Conservation (phyloP, 179 eudicot species). For the Nepenthes alata region DNA sequence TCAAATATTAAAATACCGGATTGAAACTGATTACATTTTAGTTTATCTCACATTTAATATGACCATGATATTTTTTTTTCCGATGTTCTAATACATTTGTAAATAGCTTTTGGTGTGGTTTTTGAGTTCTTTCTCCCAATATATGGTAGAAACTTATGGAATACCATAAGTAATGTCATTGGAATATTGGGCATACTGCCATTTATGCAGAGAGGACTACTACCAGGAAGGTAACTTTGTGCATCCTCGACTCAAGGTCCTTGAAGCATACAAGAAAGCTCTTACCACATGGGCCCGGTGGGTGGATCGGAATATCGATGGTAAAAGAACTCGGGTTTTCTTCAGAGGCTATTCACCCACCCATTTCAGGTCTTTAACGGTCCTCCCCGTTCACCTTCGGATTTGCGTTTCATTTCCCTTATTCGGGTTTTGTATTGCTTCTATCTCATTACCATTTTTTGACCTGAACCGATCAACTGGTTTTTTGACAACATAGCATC, state of each 20-base stretch:
- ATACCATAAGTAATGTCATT: neutral
- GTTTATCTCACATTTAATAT: too few species aligned
- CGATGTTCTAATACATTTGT: neutral
- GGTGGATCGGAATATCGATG: slow-evolving; percentile 57
- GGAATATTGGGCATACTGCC: neutral
- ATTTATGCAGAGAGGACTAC: slow-evolving; percentile 21
- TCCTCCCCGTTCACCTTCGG: too few species aligned
- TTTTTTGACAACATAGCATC: too few species aligned
- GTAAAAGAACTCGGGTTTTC: slow-evolving; percentile 51
- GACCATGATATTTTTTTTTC: neutral
- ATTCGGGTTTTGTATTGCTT: too few species aligned
- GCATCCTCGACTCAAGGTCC: slow-evolving; percentile 55
- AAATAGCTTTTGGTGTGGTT: neutral
- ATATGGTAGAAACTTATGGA: too few species aligned
- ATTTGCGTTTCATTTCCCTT: too few species aligned
- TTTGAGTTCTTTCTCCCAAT: neutral
- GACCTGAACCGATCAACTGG: too few species aligned
- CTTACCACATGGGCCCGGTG: slow-evolving; percentile 77
- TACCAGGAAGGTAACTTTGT: slow-evolving; percentile 81
- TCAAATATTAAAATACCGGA: too few species aligned
- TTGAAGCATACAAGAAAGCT: slow-evolving; percentile 66
- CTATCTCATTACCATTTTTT: too few species aligned
- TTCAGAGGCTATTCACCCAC: slow-evolving; percentile 72
- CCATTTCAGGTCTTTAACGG: slow-evolving; percentile 56
- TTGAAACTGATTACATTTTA: too few species aligned